These are phyloP conservation scores for Nyssa sinensis DNA, from an alignment of 148 eudicot genomes.

Conservation along the genomic window DNA sequence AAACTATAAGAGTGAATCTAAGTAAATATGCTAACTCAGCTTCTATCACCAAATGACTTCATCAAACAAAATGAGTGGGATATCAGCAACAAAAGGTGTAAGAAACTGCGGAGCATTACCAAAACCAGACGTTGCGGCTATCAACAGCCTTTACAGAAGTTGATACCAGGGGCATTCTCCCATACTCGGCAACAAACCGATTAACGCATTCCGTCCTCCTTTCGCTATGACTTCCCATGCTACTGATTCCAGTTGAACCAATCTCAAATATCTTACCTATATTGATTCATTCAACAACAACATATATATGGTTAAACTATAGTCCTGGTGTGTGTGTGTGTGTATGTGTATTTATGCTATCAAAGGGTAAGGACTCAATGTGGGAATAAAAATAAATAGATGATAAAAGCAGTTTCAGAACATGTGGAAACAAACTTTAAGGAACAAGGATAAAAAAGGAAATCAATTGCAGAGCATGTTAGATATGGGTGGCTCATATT, in stretches of 20 bases:
- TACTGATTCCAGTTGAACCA: slow-evolving; percentile 88
- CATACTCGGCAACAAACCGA: slow-evolving; percentile 58
- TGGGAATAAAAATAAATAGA: background rate
- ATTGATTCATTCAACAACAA: slow-evolving; percentile 11
- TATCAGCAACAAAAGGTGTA: background rate
- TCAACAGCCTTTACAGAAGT: slow-evolving; percentile 76
- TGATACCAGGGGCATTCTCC: slow-evolving; percentile 75
- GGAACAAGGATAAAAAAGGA: background rate
- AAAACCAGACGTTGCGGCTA: slow-evolving; percentile 73
- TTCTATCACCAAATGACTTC: background rate
- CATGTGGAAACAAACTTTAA: background rate
- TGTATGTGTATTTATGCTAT: background rate
- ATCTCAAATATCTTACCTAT: slow-evolving; percentile 83
- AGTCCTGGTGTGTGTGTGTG: background rate
- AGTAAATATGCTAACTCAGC: background rate
- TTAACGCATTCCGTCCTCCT: slow-evolving; percentile 68
- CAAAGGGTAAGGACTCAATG: background rate
- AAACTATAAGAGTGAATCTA: background rate
- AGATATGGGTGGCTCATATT: too few relatives aligned
- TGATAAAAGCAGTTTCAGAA: background rate
- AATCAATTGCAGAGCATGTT: background rate
- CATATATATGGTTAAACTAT: background rate
- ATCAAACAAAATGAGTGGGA: background rate
- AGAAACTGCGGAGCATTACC: slow-evolving; percentile 43
- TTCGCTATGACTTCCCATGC: slow-evolving; percentile 75